Evolutionary conservation across 441 rosid species (phyloP).

Genomic region (Erodium trifolium): DNA sequence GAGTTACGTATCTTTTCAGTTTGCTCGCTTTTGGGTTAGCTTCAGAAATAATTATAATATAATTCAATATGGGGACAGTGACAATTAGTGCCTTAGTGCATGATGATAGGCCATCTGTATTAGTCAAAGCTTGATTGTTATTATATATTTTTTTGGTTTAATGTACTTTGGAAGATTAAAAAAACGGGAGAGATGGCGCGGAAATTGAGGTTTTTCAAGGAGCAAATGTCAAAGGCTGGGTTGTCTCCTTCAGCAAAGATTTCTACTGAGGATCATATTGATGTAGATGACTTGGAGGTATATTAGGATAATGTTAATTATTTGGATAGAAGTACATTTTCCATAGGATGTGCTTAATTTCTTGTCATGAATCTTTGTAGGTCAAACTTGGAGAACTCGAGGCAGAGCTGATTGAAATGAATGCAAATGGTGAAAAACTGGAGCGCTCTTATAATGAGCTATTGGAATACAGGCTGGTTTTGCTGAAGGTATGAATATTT

Average conservation of each 20-base stretch:
- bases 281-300: slow-evolving; percentile 46
- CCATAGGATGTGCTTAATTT: not conserved
- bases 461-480: slow-evolving; percentile 67
- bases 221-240: slow-evolving; percentile 46
- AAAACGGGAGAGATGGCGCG: slow-evolving; percentile 54
- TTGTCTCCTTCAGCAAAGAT: slow-evolving; percentile 26
- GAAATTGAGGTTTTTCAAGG: slow-evolving; percentile 37
- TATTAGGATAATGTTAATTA: slow-evolving; percentile 2
- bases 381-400: slow-evolving; percentile 75
- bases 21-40: not conserved
- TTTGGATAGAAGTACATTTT: not conserved
- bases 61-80: not conserved
- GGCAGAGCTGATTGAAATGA: slow-evolving; percentile 82
- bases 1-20: not conserved
- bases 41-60: not conserved
- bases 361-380: slow-evolving; percentile 20
- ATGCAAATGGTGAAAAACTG: slow-evolving; percentile 71
- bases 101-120: not conserved
- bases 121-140: not conserved
- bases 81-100: not conserved
- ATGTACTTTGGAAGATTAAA: slow-evolving; percentile 30
- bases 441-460: slow-evolving; percentile 71
- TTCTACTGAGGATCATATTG: slow-evolving; percentile 19
- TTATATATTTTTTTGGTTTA: not conserved
- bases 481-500: slow-evolving; percentile 53